Percentiles rank a stretch among this genome's conserved stretches.
Conservation (phyloP, 164 flowering plant species). For the Vitis vinifera region DNA sequence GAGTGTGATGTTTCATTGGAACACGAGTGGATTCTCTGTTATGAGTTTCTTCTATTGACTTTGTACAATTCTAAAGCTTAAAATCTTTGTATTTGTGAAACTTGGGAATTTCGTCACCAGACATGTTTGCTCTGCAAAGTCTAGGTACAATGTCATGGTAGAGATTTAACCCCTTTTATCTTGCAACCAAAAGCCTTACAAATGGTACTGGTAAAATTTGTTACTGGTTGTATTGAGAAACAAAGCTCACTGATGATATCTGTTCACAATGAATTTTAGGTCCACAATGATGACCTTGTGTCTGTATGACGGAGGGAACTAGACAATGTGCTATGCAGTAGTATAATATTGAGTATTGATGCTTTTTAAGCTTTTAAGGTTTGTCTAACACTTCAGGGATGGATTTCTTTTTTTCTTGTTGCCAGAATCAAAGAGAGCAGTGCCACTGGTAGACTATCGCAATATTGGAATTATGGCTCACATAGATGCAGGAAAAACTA, state of each 20-base stretch:
- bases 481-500: conserved; percentile 98
- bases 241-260: not conserved
- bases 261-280: not conserved
- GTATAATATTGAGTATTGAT: not conserved
- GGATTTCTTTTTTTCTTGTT: conserved; percentile 8
- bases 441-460: conserved; percentile 80
- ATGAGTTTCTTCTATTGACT: no score
- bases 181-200: no score
- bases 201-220: no score
- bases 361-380: not conserved
- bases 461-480: conserved; percentile 99
- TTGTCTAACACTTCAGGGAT: not conserved
- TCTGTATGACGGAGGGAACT: not conserved
- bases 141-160: no score
- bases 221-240: not conserved
- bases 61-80: no score
- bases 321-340: not conserved
- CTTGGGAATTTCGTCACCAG: no score
- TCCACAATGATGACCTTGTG: not conserved
- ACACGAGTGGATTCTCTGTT: no score
- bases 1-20: not conserved
- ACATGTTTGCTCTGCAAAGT: no score
- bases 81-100: no score
- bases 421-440: conserved; percentile 56
- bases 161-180: no score